Evolutionary conservation across 495 filamentous ascomycete species (phyloP), one percentile per base, ranked within the genome.

Genomic region (Xylaria palmicola): DNA sequence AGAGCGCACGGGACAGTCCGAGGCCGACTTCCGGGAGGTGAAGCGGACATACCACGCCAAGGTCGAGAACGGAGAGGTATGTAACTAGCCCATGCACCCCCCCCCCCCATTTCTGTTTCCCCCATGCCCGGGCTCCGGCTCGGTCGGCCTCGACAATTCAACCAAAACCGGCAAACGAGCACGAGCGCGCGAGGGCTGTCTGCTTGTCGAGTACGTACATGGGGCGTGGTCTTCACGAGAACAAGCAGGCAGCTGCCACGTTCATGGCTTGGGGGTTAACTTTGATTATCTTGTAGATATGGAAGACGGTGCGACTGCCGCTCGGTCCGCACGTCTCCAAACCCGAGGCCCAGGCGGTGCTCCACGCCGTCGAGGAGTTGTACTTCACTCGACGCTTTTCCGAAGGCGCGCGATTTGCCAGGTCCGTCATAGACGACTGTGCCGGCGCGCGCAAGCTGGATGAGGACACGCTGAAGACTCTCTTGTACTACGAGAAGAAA

Each of bases 361-460:
- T 83, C 10, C 81, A 85, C 65, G 79, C 82, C 0, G 81, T 80
- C 2, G 83, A 85, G 62, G 82, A 85, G 62, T 68, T 85, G 9
- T 85, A 84, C 39, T 85, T 83, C 66, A 80, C 77, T 39, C 65
- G 73, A 1, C 69, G 77, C 12, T 85, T 78, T 43, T 60, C 70
- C 15, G 76, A 82, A 53, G 81, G 75, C 0, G 68, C 72, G 12
- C 30, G 54, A 6, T 72, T 84, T 12, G 55, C 76, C 3, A 43
- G 60, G 6, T 37, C 53, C 0, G 65, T 76, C 6, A 56, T 81
- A 9, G 62, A 65, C 6, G 71, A 66, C 19, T 60, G 71, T 24
- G 68, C 63, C 2, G 62, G 64, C 17, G 61, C 50, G 1, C 68
- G 59, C 9, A 51, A 48, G 32, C 52, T 81, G 20, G 78, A 81